Percentiles rank a stretch among this genome's conserved stretches.
Conservation (phyloP, 2,329 filamentous ascomycete genomes). For the Phyllosticta capitalensis region DNA sequence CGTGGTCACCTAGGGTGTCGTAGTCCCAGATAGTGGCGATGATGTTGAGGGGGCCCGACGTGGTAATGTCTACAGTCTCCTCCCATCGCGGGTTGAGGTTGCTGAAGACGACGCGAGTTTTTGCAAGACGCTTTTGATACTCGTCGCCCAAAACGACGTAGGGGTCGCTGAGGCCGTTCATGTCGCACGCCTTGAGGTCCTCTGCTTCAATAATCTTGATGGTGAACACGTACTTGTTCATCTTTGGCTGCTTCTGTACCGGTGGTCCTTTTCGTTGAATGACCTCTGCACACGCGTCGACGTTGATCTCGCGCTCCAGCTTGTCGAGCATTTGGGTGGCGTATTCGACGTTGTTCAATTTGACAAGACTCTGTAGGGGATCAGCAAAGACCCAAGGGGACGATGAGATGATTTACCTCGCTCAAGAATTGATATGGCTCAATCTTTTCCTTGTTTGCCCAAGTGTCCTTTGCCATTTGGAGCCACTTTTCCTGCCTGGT, state of each 20-base stretch:
- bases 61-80: conserved; percentile 91
- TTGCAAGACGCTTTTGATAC: conserved; percentile 91
- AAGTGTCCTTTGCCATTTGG: conserved; percentile 86
- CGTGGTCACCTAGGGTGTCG: conserved; percentile 93
- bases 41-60: conserved; percentile 81
- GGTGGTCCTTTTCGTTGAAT: conserved; percentile 67
- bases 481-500: conserved; percentile 88
- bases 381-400: not conserved
- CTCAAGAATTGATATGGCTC: conserved; percentile 96
- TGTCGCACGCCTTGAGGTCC: conserved; percentile 95
- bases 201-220: conserved; percentile 98
- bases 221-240: conserved; percentile 91
- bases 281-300: conserved; percentile 78
- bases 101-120: conserved; percentile 83
- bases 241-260: conserved; percentile 55
- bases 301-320: conserved; percentile 80
- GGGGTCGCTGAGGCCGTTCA: conserved; percentile 87
- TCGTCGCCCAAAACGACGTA: conserved; percentile 96
- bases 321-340: conserved; percentile 87
- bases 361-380: conserved; percentile 72
- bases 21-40: conserved; percentile 98
- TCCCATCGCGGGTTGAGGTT: conserved; percentile 95
- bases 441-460: conserved; percentile 82
- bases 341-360: conserved; percentile 95
- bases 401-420: conserved; percentile 51